Conservation (phyloP, 2,329 filamentous ascomycete genomes). For the Aspergillus quadrilineatus region DNA sequence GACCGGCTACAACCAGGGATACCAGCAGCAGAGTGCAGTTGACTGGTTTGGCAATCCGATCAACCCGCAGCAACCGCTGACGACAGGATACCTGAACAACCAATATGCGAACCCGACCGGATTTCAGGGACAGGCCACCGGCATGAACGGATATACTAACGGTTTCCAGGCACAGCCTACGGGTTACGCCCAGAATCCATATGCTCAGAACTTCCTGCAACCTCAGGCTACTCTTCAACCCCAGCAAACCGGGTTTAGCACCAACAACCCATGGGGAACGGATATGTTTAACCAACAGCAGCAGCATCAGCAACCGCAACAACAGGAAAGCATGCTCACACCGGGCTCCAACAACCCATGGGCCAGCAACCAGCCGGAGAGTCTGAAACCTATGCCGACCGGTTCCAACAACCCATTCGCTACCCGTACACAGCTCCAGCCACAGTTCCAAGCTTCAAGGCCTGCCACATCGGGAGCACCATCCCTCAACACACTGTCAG, state of each 20-base stretch:
- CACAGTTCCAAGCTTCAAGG: slow-evolving; percentile 40
- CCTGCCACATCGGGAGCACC: slow-evolving; percentile 60
- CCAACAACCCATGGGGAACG: slow-evolving; percentile 57
- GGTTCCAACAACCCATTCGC: slow-evolving; percentile 99
- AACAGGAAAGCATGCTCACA: slow-evolving; percentile 62
- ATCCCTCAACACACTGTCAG: slow-evolving; percentile 71
- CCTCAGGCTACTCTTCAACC: slow-evolving; percentile 55
- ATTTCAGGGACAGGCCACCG: slow-evolving; percentile 60
- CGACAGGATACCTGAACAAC: slow-evolving; percentile 66
- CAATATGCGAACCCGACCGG: slow-evolving; percentile 77
- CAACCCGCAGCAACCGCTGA: slow-evolving; percentile 70
- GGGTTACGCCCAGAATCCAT: slow-evolving; percentile 62
- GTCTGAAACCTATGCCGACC: slow-evolving; percentile 78
- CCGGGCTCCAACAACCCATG: slow-evolving; percentile 94
- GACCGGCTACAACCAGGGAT: slow-evolving; percentile 93
- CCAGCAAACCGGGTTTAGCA: slow-evolving; percentile 60
- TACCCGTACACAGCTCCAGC: slow-evolving; percentile 53
- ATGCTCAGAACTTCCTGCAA: slow-evolving; percentile 47
- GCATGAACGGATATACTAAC: slow-evolving; percentile 68
- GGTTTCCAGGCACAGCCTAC: slow-evolving; percentile 69
- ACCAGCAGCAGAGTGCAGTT: slow-evolving; percentile 93
- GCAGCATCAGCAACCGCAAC: slow-evolving; percentile 42
- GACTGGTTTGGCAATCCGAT: slow-evolving; percentile 98
- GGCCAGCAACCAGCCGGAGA: slow-evolving; percentile 64
- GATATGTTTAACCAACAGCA: slow-evolving; percentile 52